Base-by-base conservation (phyloP, 306 rosid genomes). In the Castanea crenata region DNA sequence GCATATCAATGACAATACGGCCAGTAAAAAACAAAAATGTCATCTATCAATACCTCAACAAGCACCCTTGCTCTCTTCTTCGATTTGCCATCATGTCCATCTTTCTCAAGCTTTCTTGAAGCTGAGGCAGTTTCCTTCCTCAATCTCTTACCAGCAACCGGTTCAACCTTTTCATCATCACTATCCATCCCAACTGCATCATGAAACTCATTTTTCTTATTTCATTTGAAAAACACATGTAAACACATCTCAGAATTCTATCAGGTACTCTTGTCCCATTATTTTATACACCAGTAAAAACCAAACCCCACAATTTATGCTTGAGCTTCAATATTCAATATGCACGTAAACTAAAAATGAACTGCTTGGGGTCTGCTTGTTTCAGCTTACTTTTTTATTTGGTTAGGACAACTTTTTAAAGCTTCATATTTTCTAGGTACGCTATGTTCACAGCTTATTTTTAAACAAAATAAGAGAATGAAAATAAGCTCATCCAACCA, bases 41-140 rank as follows among this genome's bases (percentile, higher is more conserved):
- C 52, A 78, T 41, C 31, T 54, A 72, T 20, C 32, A 69, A 84
- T 95, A 95, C 99, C 99, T 95, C 99, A 85, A 95, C 88, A 79
- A 87, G 72, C 73, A 91, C 97, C 88, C 76, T 91, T 2, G 90
- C 49, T 79, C 76, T 87, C 89, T 87, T 82, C 78, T 94, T 94
- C 35, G 76, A 81, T 86, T 90, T 91, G 55, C 81, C 79, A 82
- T 74, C 90, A 74, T 81, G 81, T 44, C 56, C 86, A 63, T 79
- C 92, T 80, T 91, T 88, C 69, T 69, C 87, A 31, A 38, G 74
- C 90, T 80, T 88, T 87, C 84, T 87, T 0, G 12, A 41, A 41
- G 46, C 46, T 41, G 12, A 41, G 46, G 46, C 46, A 41, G 46
- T 41, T 71, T 88, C 87, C 79, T 86, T 85, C 75, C 86, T 76